These are phyloP conservation scores for Fusarium abutilonis DNA, from an alignment of 2,329 filamentous ascomycete genomes.

Conservation along the genomic window DNA sequence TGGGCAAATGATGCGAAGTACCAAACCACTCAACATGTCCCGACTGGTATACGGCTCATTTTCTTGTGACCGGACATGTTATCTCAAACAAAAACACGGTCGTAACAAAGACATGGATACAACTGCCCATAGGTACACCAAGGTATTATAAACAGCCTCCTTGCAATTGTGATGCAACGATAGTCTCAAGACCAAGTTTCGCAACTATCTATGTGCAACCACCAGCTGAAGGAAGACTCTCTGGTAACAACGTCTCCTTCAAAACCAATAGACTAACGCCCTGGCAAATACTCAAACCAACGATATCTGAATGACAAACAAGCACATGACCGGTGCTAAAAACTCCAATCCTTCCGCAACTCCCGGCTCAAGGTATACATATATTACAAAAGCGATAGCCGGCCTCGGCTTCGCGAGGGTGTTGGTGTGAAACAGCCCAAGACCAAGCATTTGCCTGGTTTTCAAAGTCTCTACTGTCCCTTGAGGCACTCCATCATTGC, in stretches of 20 bases:
- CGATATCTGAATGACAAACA: constrained; percentile 32
- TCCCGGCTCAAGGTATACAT: constrained; percentile 30
- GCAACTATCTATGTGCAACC: constrained; percentile 20
- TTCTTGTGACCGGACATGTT: too few species aligned
- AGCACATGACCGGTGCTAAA: constrained; percentile 26
- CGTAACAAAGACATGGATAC: neutral
- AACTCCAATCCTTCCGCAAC: constrained; percentile 36
- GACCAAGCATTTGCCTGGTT: neutral
- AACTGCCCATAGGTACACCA: neutral
- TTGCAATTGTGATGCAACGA: neutral
- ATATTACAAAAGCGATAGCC: neutral
- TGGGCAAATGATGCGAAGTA: too few species aligned
- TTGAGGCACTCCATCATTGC: constrained; percentile 32
- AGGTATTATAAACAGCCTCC: neutral
- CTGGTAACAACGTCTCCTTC: constrained; percentile 6
- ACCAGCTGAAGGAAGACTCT: constrained; percentile 4
- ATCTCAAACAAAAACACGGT: too few species aligned
- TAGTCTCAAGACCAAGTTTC: constrained; percentile 25
- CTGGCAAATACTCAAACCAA: constrained; percentile 25
- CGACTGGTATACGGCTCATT: too few species aligned
- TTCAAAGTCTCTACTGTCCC: constrained; percentile 3
- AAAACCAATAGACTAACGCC: constrained; percentile 21
- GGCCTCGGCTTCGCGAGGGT: neutral
- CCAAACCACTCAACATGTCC: too few species aligned
- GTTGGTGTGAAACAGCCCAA: neutral